Conservation (phyloP, 331 rosid species). For the Erythrophleum ivorense region DNA sequence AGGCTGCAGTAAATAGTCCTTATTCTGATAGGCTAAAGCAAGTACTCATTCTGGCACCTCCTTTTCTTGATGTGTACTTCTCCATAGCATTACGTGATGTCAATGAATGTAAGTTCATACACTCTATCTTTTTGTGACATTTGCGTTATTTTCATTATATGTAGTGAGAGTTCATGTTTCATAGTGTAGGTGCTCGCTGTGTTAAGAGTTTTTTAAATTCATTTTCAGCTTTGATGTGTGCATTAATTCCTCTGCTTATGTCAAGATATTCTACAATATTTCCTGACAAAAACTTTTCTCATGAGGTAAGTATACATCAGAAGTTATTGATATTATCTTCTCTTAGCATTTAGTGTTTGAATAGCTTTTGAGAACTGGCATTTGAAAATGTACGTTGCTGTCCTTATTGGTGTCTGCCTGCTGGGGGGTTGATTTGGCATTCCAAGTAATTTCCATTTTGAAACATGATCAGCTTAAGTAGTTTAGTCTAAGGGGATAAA, state of each 20-base stretch:
- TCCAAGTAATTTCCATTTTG: background rate
- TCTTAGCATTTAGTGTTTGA: background rate
- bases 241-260: constrained; percentile 91
- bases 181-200: constrained; percentile 15
- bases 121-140: constrained; percentile 31
- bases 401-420: background rate
- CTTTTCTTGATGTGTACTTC: constrained; percentile 81
- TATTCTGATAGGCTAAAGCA: constrained; percentile 85
- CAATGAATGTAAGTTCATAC: constrained; percentile 73
- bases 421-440: background rate
- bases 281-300: constrained; percentile 80
- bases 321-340: constrained; percentile 35
- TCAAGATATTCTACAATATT: constrained; percentile 83
- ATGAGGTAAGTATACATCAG: constrained; percentile 57
- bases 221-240: constrained; percentile 92
- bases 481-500: background rate
- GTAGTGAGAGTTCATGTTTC: constrained; percentile 14
- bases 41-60: constrained; percentile 68
- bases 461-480: background rate
- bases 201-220: constrained; percentile 31
- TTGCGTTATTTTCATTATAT: constrained; percentile 33
- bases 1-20: constrained; percentile 67
- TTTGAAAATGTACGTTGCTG: constrained; percentile 17
- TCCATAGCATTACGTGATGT: constrained; percentile 69
- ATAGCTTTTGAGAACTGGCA: constrained; percentile 34